These are phyloP conservation scores for Mycena chlorophos DNA, from an alignment of 768 basidiomycete species.

Conservation along the genomic window DNA sequence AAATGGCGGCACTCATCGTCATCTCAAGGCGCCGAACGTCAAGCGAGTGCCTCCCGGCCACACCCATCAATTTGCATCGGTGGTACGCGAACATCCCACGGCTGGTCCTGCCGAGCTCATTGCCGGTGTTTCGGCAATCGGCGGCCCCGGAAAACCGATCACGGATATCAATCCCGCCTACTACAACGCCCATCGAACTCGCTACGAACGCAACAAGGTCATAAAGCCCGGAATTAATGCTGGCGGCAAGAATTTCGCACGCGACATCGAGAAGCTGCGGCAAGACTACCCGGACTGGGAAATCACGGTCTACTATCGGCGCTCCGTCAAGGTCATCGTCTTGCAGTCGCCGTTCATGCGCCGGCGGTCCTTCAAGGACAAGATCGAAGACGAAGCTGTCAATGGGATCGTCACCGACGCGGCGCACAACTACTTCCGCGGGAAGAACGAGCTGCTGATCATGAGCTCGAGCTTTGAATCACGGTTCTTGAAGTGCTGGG, in stretches of 20 bases:
- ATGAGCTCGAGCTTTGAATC: slow-evolving; percentile 29
- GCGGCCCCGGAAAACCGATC: background rate
- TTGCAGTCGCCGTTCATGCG: slow-evolving; percentile 23
- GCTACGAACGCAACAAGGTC: background rate
- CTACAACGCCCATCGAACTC: background rate
- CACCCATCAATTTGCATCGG: background rate
- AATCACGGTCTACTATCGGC: background rate
- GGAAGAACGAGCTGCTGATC: slow-evolving; percentile 30
- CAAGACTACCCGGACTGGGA: background rate
- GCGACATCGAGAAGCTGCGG: background rate
- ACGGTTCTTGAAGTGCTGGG: slow-evolving; percentile 28
- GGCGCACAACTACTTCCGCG: slow-evolving; percentile 35
- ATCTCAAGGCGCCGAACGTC: background rate
- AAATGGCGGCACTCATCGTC: background rate
- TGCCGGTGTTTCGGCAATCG: background rate
- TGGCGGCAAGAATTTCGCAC: background rate
- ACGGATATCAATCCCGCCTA: background rate
- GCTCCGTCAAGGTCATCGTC: slow-evolving; percentile 9
- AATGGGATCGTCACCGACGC: slow-evolving; percentile 38
- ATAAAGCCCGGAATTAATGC: background rate
- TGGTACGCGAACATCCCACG: background rate
- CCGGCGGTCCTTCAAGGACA: slow-evolving; percentile 14
- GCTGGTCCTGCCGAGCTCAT: background rate
- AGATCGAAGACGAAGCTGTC: slow-evolving; percentile 16
- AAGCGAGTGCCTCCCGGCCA: background rate